These are phyloP conservation scores for Termitomyces sp. DNA, from an alignment of 768 basidiomycete species.

Conservation along the genomic window DNA sequence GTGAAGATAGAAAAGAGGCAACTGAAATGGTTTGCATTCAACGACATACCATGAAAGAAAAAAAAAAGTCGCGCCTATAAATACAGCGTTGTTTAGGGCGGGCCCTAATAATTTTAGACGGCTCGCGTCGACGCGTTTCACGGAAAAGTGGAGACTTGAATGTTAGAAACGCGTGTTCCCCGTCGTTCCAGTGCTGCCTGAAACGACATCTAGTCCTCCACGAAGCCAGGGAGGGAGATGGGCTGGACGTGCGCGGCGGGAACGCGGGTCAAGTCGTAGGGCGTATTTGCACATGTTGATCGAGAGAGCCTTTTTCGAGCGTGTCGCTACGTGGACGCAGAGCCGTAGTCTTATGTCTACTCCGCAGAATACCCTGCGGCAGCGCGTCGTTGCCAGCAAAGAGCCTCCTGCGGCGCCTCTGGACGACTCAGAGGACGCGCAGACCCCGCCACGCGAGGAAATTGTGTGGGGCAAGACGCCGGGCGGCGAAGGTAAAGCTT, in stretches of 20 bases:
- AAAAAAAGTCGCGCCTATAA: neutral
- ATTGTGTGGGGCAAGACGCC: slow-evolving; percentile 90
- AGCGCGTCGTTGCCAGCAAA: slow-evolving; percentile 20
- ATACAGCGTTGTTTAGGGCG: neutral
- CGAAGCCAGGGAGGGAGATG: neutral
- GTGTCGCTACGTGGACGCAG: slow-evolving; percentile 4
- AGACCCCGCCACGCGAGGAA: slow-evolving; percentile 34
- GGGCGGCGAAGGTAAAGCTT: slow-evolving; percentile 57
- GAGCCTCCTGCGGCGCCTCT: slow-evolving; percentile 1
- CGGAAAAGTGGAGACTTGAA: neutral
- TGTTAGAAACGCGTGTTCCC: no score
- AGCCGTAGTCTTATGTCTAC: slow-evolving; percentile 15
- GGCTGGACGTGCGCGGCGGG: no score
- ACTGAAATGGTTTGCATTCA: no score
- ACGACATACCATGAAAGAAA: neutral
- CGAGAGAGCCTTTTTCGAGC: neutral
- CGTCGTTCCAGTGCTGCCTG: neutral
- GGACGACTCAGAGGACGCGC: slow-evolving; percentile 9
- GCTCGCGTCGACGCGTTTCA: neutral
- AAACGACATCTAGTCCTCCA: neutral
- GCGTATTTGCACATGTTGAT: slow-evolving; percentile 16
- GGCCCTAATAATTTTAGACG: neutral
- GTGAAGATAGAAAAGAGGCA: no score
- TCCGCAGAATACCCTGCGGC: slow-evolving; percentile 27
- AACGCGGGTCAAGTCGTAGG: neutral